phyloP scores from a whole-genome alignment of 2,329 filamentous ascomycete species.

The Fusarium oligoseptatum region DNA sequence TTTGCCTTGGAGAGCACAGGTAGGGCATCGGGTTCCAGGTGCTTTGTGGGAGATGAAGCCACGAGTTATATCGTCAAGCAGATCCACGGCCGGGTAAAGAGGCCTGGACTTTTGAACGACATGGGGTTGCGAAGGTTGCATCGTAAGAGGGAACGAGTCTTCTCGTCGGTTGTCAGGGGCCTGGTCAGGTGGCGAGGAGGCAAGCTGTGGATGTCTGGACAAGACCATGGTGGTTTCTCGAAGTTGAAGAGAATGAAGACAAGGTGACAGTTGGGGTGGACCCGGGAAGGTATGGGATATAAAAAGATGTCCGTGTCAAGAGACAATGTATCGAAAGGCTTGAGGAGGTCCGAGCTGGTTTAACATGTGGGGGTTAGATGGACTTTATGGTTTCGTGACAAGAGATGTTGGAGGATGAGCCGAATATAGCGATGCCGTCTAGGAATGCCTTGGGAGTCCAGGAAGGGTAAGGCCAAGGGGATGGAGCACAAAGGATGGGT shows the following conservation, averaged over 20 bases:
- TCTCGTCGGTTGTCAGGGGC: constrained; percentile 1
- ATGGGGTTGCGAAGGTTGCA: neutral
- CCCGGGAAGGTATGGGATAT: neutral
- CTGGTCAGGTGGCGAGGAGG: neutral
- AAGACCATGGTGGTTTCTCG: constrained; percentile 22
- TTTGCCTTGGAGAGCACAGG: constrained; percentile 61
- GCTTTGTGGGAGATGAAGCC: constrained; percentile 49
- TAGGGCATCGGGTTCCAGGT: constrained; percentile 66
- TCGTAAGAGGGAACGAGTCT: neutral
- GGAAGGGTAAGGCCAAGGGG: constrained; percentile 43
- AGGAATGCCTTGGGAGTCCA: constrained; percentile 32
- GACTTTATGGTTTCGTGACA: constrained; percentile 52
- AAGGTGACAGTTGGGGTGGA: neutral
- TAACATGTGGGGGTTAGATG: constrained; percentile 47
- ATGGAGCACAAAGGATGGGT: constrained; percentile 33
- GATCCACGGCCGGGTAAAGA: neutral
- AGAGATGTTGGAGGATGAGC: constrained; percentile 20
- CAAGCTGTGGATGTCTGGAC: constrained; percentile 10
- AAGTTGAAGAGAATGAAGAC: neutral
- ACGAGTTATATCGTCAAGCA: neutral
- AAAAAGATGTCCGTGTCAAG: constrained; percentile 16
- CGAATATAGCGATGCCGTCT: constrained; percentile 29
- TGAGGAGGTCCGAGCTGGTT: constrained; percentile 21
- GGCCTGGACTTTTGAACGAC: neutral
- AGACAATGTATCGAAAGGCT: constrained; percentile 31